Evolutionary conservation across 345 rosid species (phyloP), one percentile per base, ranked within the genome.

Genomic region (Capsella bursapastoris): DNA sequence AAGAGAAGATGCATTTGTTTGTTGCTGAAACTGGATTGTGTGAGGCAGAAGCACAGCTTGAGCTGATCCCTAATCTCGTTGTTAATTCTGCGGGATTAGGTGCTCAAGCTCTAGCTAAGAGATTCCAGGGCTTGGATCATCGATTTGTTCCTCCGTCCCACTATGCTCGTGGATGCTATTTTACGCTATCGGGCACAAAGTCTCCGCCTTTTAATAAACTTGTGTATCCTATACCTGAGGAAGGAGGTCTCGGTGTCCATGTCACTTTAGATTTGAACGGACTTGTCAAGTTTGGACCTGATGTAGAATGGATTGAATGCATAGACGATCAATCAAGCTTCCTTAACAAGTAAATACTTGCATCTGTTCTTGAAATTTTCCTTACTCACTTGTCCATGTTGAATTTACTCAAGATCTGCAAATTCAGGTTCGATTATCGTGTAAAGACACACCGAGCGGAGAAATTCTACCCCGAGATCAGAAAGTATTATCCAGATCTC

Each of bases 241-340:
- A 87, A 74, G 97, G 96, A 49, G 97, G 98, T 60, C 82, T 94
- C 22, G 96, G 98, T 47, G 93, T 91, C 62, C 97, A 94, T 78
- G 95, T 91, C 68, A 90, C 96, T 61, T 66, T 94, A 69, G 98
- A 91, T 83, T 85, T 94, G 82, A 89, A 87, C 69, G 95, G 96
- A 57, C 85, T 84, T 75, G 84, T 90, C 48, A 94, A 91, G 88
- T 94, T 90, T 85, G 97, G 98, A 51, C 98, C 98, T 0, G 90
- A 94, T 80, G 97, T 94, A 53, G 97, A 94, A 71, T 94, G 98
- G 97, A 88, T 90, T 49, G 48, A 81, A 48, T 80, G 86, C 75
- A 25, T 63, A 45, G 89, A 84, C 18, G 95, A 89, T 45, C 49
- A 74, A 67, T 82, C 88, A 37, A 88, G 86, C 90, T 94, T 90